A percentile compares a stretch with the other conserved stretches of the same genome.
These are phyloP conservation scores for Aspergillus piperis DNA, from an alignment of 2,329 filamentous ascomycete species.

Conservation along the genomic window DNA sequence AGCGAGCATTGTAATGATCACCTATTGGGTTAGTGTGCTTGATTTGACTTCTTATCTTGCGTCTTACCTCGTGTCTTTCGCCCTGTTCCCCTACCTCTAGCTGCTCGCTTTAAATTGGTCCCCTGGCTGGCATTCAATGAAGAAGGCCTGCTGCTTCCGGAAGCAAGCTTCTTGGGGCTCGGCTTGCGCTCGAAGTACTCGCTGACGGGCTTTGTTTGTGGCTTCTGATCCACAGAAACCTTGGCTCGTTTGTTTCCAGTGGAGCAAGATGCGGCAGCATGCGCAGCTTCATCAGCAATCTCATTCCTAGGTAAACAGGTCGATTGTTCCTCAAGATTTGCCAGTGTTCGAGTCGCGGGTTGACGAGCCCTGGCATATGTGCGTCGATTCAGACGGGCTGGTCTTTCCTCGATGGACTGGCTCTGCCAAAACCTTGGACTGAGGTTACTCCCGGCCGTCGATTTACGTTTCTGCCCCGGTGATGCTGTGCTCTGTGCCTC, in stretches of 20 bases:
- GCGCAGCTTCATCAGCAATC: not conserved
- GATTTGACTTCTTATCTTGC: not conserved
- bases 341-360: not conserved
- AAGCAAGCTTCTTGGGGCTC: conserved; percentile 33
- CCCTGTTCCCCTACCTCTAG: conserved; percentile 10
- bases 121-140: conserved; percentile 15
- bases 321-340: not conserved
- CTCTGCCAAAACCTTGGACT: not conserved
- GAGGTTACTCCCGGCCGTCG: not conserved
- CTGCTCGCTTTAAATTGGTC: conserved; percentile 10
- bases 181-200: conserved; percentile 29
- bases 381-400: conserved; percentile 13
- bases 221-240: conserved; percentile 6
- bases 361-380: conserved; percentile 24
- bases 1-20: conserved; percentile 35
- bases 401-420: not conserved
- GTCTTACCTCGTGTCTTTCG: conserved; percentile 33
- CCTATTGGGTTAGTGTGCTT: conserved; percentile 25
- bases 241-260: conserved; percentile 19
- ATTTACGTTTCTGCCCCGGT: conserved; percentile 9
- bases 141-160: conserved; percentile 28
- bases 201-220: conserved; percentile 20
- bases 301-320: conserved; percentile 4
- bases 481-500: conserved; percentile 6
- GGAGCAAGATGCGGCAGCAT: not conserved